phyloP scores from a whole-genome alignment of 257 asterid genomes.

The Eucommia ulmoides region DNA sequence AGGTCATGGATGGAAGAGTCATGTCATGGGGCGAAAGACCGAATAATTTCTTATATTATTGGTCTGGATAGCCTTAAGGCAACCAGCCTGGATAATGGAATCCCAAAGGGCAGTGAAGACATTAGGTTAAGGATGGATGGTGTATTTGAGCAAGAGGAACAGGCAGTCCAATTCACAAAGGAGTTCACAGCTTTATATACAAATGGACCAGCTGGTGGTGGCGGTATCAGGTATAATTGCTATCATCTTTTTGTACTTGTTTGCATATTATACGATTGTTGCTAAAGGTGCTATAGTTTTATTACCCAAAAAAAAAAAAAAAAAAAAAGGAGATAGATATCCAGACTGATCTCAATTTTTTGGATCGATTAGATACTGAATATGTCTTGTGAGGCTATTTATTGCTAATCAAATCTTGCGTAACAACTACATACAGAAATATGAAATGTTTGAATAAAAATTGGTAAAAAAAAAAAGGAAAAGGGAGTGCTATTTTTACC shows the following conservation, averaged over 20 bases:
- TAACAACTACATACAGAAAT: too few relatives aligned
- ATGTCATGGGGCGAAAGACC: slow-evolving; percentile 41
- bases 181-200: slow-evolving; percentile 91
- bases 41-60: slow-evolving; percentile 59
- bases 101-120: slow-evolving; percentile 33
- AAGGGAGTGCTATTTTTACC: too few relatives aligned
- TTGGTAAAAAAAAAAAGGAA: too few relatives aligned
- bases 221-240: slow-evolving; percentile 88
- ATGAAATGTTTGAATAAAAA: too few relatives aligned
- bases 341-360: too few relatives aligned
- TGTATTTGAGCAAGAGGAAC: slow-evolving; percentile 70
- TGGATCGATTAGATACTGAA: too few relatives aligned
- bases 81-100: slow-evolving; percentile 7
- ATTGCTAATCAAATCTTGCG: too few relatives aligned
- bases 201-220: slow-evolving; percentile 99
- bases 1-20: slow-evolving; percentile 91
- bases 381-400: too few relatives aligned
- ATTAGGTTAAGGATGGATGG: slow-evolving; percentile 90
- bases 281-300: too few relatives aligned
- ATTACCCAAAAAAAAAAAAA: too few relatives aligned
- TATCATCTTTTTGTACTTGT: slow-evolving; percentile 6
- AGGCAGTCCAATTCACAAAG: slow-evolving; percentile 58
- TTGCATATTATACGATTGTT: too few relatives aligned
- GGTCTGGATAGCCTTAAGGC: slow-evolving; percentile 86
- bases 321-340: too few relatives aligned